These are phyloP conservation scores for Rhizophora mangle DNA, from an alignment of 345 rosid genomes.

Conservation along the genomic window DNA sequence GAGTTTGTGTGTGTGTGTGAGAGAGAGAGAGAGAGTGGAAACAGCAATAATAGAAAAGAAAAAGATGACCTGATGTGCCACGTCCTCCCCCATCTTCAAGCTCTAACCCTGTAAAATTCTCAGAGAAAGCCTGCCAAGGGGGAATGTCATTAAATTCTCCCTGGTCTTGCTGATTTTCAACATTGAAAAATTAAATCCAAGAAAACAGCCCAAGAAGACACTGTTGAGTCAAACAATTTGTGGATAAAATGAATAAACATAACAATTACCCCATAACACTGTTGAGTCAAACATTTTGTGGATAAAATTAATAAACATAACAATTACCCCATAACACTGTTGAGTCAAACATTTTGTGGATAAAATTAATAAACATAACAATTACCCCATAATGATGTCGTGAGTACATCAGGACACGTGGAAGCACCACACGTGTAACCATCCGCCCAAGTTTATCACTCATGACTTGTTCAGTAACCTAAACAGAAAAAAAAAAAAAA, in stretches of 20 bases:
- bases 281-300: background rate
- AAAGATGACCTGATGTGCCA: constrained; percentile 78
- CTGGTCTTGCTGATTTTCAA: constrained; percentile 1
- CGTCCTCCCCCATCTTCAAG: constrained; percentile 99
- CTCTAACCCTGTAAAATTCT: constrained; percentile 93
- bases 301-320: background rate
- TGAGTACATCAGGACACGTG: constrained; percentile 92
- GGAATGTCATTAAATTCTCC: constrained; percentile 10
- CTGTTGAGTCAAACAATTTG: too few species aligned
- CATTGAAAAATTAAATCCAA: constrained; percentile 6
- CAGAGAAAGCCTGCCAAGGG: constrained; percentile 75
- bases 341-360: background rate
- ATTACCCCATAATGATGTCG: constrained; percentile 95
- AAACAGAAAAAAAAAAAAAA: background rate
- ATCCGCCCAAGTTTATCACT: constrained; percentile 90
- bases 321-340: constrained; percentile 60
- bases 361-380: background rate
- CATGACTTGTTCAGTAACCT: constrained; percentile 87
- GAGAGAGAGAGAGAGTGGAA: background rate
- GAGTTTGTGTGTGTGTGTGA: background rate
- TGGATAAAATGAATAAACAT: too few species aligned
- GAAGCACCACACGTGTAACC: constrained; percentile 96
- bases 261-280: background rate
- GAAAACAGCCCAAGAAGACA: background rate
- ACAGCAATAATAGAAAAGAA: constrained; percentile 1